These are phyloP conservation scores for Ascodesmis nigricans DNA, from an alignment of 495 filamentous ascomycete species.

Conservation along the genomic window DNA sequence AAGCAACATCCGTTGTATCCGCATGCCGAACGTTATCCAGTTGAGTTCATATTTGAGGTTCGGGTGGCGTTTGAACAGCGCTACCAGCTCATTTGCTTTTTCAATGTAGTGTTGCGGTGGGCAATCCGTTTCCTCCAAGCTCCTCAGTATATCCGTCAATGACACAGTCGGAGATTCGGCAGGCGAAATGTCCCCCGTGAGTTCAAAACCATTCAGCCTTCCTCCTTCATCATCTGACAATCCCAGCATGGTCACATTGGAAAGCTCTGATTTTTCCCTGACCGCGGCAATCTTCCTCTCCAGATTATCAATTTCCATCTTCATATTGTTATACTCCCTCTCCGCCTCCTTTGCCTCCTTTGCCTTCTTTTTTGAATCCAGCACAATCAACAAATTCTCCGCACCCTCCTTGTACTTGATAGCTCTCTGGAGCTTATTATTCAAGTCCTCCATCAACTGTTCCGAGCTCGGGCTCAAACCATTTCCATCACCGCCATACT, in stretches of 20 bases:
- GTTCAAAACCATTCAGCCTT: slow-evolving; percentile 6
- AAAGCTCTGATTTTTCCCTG: slow-evolving; percentile 26
- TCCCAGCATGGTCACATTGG: slow-evolving; percentile 27
- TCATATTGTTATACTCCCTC: slow-evolving; percentile 76
- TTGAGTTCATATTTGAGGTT: slow-evolving; percentile 88
- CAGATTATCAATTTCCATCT: slow-evolving; percentile 65
- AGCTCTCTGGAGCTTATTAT: slow-evolving; percentile 72
- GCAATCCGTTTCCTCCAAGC: slow-evolving; percentile 67
- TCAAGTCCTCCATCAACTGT: slow-evolving; percentile 43
- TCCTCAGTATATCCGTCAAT: slow-evolving; percentile 68
- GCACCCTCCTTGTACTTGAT: slow-evolving; percentile 94
- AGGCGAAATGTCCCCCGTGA: slow-evolving; percentile 41
- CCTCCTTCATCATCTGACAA: slow-evolving; percentile 9
- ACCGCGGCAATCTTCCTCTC: slow-evolving; percentile 54
- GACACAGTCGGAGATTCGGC: slow-evolving; percentile 79
- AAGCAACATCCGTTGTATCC: slow-evolving; percentile 85
- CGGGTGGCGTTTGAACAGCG: slow-evolving; percentile 77
- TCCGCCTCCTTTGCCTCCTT: slow-evolving; percentile 88
- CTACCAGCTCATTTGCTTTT: slow-evolving; percentile 70
- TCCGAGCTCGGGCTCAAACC: slow-evolving; percentile 43
- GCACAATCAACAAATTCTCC: slow-evolving; percentile 86
- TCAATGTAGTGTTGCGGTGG: slow-evolving; percentile 85
- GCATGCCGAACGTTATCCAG: slow-evolving; percentile 79
- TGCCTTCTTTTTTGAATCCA: slow-evolving; percentile 58
- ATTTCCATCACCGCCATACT: slow-evolving; percentile 26